Evolutionary conservation across 805 yeast genomes (phyloP).

Genomic region (Jamesozyma jinghongensis): DNA sequence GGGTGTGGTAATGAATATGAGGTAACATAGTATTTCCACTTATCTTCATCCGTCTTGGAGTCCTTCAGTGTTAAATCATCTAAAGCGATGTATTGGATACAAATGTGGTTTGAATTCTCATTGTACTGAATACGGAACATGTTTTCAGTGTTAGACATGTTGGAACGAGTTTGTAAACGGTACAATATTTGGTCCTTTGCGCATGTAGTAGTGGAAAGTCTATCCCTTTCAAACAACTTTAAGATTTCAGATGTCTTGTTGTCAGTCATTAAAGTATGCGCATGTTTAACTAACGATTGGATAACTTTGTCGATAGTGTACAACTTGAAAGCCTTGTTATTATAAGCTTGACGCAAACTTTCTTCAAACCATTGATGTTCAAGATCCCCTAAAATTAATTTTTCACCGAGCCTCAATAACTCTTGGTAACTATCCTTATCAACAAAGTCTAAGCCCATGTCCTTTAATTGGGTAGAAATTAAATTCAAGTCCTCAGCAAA

Average conservation of each 20-base stretch:
- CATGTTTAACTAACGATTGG: conserved; percentile 74
- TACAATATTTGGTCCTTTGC: conserved; percentile 84
- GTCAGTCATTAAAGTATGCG: conserved; percentile 77
- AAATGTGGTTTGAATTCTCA: conserved; percentile 41
- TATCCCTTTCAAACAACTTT: conserved; percentile 72
- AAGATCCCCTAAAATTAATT: conserved; percentile 76
- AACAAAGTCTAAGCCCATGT: conserved; percentile 64
- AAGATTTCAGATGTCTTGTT: conserved; percentile 71
- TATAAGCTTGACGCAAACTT: conserved; percentile 85
- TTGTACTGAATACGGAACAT: conserved; percentile 81
- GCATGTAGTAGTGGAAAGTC: conserved; percentile 52
- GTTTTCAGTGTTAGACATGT: conserved; percentile 80
- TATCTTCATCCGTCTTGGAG: conserved; percentile 58
- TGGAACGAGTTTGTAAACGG: conserved; percentile 75
- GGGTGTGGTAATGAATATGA: conserved; percentile 92
- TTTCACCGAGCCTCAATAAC: conserved; percentile 62
- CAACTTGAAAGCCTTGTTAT: conserved; percentile 85
- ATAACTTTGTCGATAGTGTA: conserved; percentile 91
- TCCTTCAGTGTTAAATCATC: conserved; percentile 84
- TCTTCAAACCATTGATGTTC: conserved; percentile 96
- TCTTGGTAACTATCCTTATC: conserved; percentile 70
- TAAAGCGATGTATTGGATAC: conserved; percentile 74
- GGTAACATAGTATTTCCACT: conserved; percentile 89
- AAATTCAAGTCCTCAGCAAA: conserved; percentile 85
- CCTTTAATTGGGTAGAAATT: conserved; percentile 69